Base-by-base conservation (phyloP, 75 land plant species). In the Larix kaempferi region DNA sequence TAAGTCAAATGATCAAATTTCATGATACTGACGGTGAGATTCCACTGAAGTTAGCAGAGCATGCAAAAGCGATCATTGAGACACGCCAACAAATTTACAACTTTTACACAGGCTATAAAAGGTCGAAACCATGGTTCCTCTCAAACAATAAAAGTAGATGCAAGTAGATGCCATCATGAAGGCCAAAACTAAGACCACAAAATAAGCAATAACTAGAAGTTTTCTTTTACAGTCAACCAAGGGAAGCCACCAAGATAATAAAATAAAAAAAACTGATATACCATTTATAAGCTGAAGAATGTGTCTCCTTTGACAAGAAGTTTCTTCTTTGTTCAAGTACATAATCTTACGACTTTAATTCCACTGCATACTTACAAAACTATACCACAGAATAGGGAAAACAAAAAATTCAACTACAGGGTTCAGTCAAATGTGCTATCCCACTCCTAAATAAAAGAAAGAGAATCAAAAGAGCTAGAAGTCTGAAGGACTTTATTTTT, bases 171-270 rank as follows among this genome's bases (percentile, higher is more conserved):
- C 11, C 52, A 49, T 8, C 52, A 10, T 10, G 52, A 49, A 8
- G 10, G 52, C 52, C 52, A 63, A 63, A 63, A 27, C 66, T 29
- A 63, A 63, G 66, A 63, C 66, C 66, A 13, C 66, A 15, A 63
- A 27, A 25, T 11, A 63, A 15, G 66, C 15, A 15, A 16, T 63
- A 10, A 27, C 11, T 27, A 29, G 29, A 27, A 27, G 1, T 63
- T 63, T 27, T 25, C 37, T 11, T 26, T 29, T 1, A 63, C 0
- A 3, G 4, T 63, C 29, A 49, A 49, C 11, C 52, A 49, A 49
- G 1, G 52, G 52, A 49, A 49, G 52, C 11, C 52, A 49, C 52
- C 5, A 63, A 27, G 19, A 23, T 63, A 33, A n/a, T n/a, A n/a
- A n/a, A n/a, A n/a, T n/a, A 7, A 65, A 65, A 19, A 65, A 33